phyloP scores from a whole-genome alignment of 129 eudicot species.

The Helianthus annuus region DNA sequence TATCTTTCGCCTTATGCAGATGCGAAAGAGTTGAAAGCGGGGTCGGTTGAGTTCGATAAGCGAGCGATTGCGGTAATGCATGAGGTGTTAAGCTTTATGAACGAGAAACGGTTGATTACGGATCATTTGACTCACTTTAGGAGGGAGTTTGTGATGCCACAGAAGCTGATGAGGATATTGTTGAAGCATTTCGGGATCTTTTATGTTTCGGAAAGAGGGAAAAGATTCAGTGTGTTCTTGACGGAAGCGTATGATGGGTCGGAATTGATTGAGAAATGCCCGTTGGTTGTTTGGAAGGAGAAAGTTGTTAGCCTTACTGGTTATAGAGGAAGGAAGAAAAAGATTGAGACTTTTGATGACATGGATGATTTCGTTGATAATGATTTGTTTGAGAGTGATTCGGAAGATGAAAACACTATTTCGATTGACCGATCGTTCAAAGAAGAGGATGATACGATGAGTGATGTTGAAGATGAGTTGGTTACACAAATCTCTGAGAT shows the following conservation, averaged over 20 bases:
- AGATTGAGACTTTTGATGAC: slow-evolving; percentile 55
- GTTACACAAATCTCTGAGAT: slow-evolving; percentile 38
- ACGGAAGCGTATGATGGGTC: slow-evolving; percentile 83
- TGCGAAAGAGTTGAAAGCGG: slow-evolving; percentile 73
- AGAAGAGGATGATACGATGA: slow-evolving; percentile 37
- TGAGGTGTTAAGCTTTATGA: slow-evolving; percentile 85
- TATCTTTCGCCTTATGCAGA: slow-evolving; percentile 92
- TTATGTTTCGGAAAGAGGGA: slow-evolving; percentile 97
- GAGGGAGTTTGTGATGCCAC: slow-evolving; percentile 81
- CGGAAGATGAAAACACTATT: slow-evolving; percentile 58
- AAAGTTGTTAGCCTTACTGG: slow-evolving; percentile 14
- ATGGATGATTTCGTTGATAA: slow-evolving; percentile 43
- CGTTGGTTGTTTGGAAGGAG: slow-evolving; percentile 74
- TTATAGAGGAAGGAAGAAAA: slow-evolving; percentile 54
- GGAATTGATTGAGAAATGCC: slow-evolving; percentile 77
- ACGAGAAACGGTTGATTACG: slow-evolving; percentile 82
- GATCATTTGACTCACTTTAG: slow-evolving; percentile 87
- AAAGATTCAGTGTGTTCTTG: slow-evolving; percentile 80
- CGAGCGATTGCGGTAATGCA: slow-evolving; percentile 98
- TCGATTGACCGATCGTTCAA: slow-evolving; percentile 18
- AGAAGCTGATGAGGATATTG: slow-evolving; percentile 84
- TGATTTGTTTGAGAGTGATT: slow-evolving; percentile 58
- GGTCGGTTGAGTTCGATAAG: slow-evolving; percentile 83
- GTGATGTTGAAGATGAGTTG: slow-evolving; percentile 37
- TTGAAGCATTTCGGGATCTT: slow-evolving; percentile 91